Percentiles rank a stretch among this genome's conserved stretches.
Conservation (phyloP, 345 rosid genomes). For the Citrus australasica region DNA sequence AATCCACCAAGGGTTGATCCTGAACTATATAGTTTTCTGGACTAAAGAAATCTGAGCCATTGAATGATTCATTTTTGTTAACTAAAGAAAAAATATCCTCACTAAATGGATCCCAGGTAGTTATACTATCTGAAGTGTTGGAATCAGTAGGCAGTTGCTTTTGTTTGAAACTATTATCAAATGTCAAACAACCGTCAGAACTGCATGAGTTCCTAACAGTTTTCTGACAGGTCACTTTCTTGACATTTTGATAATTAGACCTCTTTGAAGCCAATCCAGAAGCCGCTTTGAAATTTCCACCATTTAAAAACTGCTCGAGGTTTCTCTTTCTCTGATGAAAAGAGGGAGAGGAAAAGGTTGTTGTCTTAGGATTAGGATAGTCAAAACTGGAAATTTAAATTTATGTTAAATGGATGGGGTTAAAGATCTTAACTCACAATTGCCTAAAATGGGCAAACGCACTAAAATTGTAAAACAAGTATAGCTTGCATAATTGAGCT, state of each 20-base stretch:
- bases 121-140: background rate
- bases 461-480: background rate
- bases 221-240: constrained; percentile 15
- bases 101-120: background rate
- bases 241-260: constrained; percentile 15
- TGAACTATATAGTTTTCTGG: background rate
- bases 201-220: constrained; percentile 6
- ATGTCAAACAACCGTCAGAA: background rate
- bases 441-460: background rate
- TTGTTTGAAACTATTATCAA: constrained; percentile 1
- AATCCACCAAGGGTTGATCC: constrained; percentile 14
- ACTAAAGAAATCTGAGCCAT: constrained; percentile 14
- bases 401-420: background rate
- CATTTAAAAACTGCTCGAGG: constrained; percentile 12
- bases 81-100: constrained; percentile 4
- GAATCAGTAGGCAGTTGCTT: constrained; percentile 4
- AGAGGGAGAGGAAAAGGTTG: constrained; percentile 6
- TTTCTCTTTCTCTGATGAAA: constrained; percentile 47
- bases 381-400: background rate
- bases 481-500: background rate
- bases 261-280: constrained; percentile 15
- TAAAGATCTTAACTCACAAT: background rate
- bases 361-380: background rate
- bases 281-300: constrained; percentile 15
- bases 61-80: background rate